A percentile compares a stretch with the other conserved stretches of the same genome.
Conservation (phyloP, 2,329 filamentous ascomycete species). For the Exophiala oligosperma region DNA sequence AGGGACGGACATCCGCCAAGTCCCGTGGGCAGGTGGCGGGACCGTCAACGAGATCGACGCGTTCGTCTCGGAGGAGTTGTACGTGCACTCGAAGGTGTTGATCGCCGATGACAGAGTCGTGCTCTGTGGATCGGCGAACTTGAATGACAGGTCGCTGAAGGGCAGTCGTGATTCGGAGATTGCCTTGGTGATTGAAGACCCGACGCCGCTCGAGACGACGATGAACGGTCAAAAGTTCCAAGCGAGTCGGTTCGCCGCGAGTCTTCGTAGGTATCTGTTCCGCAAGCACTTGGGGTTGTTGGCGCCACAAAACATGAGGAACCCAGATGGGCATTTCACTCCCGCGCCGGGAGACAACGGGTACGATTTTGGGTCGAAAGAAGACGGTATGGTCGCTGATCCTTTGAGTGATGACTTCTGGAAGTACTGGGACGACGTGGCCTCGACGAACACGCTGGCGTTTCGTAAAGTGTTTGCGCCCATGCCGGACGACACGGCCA, state of each 20-base stretch:
- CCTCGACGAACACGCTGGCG: conserved; percentile 58
- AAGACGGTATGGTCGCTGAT: conserved; percentile 54
- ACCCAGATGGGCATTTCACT: conserved; percentile 56
- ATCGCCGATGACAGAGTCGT: conserved; percentile 84
- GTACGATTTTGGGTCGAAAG: conserved; percentile 53
- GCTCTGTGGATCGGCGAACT: conserved; percentile 82
- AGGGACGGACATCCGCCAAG: conserved; percentile 66
- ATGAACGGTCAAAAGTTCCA: conserved; percentile 79
- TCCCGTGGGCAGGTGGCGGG: conserved; percentile 57
- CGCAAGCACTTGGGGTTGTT: conserved; percentile 85
- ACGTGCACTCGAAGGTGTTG: conserved; percentile 61
- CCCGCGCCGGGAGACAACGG: conserved; percentile 57
- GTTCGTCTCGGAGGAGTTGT: conserved; percentile 63
- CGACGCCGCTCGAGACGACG: conserved; percentile 63
- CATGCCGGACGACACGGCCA: conserved; percentile 53
- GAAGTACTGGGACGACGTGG: conserved; percentile 57
- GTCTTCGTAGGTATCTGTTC: conserved; percentile 79
- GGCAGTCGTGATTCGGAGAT: conserved; percentile 90
- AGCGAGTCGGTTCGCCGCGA: conserved; percentile 78
- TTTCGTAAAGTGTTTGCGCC: conserved; percentile 63
- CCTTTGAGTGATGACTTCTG: conserved; percentile 57
- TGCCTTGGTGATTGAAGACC: conserved; percentile 85
- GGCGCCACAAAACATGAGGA: conserved; percentile 68
- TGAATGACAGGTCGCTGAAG: conserved; percentile 87
- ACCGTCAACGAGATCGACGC: conserved; percentile 59